Conservation (phyloP, 441 rosid genomes). For the Bocquillonia castaneifolia region DNA sequence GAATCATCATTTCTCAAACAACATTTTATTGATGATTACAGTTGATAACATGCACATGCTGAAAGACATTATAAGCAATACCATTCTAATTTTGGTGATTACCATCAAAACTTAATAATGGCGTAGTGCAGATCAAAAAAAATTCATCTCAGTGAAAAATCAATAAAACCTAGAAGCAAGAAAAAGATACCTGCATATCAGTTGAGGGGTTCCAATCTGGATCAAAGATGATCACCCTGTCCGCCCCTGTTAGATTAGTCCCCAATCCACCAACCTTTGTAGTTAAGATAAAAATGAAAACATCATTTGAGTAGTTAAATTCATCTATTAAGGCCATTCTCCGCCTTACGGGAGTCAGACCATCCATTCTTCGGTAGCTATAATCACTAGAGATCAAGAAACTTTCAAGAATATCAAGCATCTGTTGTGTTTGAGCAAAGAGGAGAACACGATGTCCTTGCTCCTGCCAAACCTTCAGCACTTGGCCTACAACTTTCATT, state of each 20-base stretch:
- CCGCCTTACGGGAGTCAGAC: constrained; percentile 75
- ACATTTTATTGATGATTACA: not conserved
- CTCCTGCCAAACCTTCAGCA: constrained; percentile 84
- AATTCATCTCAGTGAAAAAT: constrained; percentile 8
- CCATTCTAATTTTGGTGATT: constrained; percentile 4
- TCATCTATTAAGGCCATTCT: constrained; percentile 98
- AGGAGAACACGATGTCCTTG: constrained; percentile 92
- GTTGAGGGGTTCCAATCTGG: constrained; percentile 99
- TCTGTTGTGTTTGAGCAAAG: constrained; percentile 89
- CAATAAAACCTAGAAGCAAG: constrained; percentile 8
- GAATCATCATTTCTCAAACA: not conserved
- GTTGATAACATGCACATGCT: not conserved
- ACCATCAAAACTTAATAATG: not conserved
- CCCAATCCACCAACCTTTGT: constrained; percentile 98
- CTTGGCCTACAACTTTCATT: constrained; percentile 78
- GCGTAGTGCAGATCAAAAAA: not conserved
- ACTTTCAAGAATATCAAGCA: constrained; percentile 91
- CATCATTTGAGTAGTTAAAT: constrained; percentile 63
- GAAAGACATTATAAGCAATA: not conserved
- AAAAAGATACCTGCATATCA: constrained; percentile 73
- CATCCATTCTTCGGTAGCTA: constrained; percentile 90
- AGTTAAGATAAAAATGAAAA: constrained; percentile 76
- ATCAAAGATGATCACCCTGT: constrained; percentile 92
- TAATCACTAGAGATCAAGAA: constrained; percentile 60
- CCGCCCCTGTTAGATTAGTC: constrained; percentile 87